phyloP scores from a whole-genome alignment of 352 stramenopile species.

The Pythium dissotocum region DNA sequence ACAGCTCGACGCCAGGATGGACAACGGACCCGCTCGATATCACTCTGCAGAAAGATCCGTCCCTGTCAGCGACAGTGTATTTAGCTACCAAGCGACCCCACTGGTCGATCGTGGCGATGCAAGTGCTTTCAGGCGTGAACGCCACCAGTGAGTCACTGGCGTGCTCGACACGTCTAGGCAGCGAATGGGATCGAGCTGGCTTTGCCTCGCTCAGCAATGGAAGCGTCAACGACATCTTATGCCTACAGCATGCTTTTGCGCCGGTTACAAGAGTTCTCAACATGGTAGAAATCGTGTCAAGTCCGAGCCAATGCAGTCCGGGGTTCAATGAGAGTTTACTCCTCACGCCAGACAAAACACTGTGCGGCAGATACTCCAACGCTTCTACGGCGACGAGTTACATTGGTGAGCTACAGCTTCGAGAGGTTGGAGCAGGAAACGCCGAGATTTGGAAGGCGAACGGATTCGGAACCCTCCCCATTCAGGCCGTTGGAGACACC shows the following conservation, averaged over 20 bases:
- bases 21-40: not conserved
- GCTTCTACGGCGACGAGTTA: not conserved
- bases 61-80: not conserved
- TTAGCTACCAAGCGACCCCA: constrained; percentile 15
- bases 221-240: not conserved
- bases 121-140: not conserved
- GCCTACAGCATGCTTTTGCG: not conserved
- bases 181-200: not conserved
- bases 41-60: not conserved
- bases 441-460: not conserved
- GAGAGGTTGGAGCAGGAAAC: not conserved
- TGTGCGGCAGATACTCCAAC: not conserved
- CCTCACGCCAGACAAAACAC: not conserved
- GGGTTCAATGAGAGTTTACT: not conserved
- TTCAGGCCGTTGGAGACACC: not conserved
- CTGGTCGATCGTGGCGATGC: not conserved
- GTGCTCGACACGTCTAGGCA: not conserved
- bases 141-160: not conserved
- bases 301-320: not conserved
- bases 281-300: not conserved
- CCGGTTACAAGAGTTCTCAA: not conserved
- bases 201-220: not conserved
- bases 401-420: not conserved
- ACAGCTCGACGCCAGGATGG: constrained; percentile 9
- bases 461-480: not conserved